Evolutionary conservation across 441 rosid species (phyloP).

Genomic region (Croton laevigatus): DNA sequence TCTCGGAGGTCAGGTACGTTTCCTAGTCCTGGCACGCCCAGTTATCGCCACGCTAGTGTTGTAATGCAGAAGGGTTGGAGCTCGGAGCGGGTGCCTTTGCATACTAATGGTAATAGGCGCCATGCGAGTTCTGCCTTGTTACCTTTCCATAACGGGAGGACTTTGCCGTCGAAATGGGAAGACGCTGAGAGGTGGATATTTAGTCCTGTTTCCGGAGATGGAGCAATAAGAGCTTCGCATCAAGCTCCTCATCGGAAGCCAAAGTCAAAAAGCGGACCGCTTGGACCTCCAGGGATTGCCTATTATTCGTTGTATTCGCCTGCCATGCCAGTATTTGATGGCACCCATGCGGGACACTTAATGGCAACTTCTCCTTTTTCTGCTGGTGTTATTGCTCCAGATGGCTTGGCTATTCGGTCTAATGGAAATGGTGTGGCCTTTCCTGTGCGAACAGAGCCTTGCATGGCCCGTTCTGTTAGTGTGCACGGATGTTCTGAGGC

Average conservation of each 20-base stretch:
- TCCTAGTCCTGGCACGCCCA: conserved; percentile 93
- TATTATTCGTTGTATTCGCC: conserved; percentile 75
- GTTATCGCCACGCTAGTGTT: conserved; percentile 43
- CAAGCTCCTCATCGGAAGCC: conserved; percentile 62
- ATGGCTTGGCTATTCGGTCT: conserved; percentile 42
- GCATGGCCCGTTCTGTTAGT: conserved; percentile 88
- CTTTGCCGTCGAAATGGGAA: conserved; percentile 97
- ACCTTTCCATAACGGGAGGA: conserved; percentile 69
- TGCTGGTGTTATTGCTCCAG: conserved; percentile 60
- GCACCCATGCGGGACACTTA: conserved; percentile 43
- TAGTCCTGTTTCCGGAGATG: conserved; percentile 83
- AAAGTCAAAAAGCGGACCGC: conserved; percentile 95
- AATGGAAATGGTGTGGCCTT: conserved; percentile 36
- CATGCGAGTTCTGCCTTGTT: conserved; percentile 44
- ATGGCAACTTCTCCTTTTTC: conserved; percentile 71
- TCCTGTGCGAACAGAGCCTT: conserved; percentile 54
- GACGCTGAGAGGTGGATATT: conserved; percentile 99
- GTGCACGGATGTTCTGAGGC: conserved; percentile 85
- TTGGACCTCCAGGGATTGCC: conserved; percentile 89
- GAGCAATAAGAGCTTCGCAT: conserved; percentile 43
- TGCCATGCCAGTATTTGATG: conserved; percentile 57
- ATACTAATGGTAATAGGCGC: conserved; percentile 48
- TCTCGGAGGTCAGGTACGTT: conserved; percentile 54
- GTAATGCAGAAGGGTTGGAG: conserved; percentile 96
- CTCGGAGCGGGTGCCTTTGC: conserved; percentile 81